These are phyloP conservation scores for Colletotrichum destructivum DNA, from an alignment of 2,329 filamentous ascomycete genomes.

Conservation along the genomic window DNA sequence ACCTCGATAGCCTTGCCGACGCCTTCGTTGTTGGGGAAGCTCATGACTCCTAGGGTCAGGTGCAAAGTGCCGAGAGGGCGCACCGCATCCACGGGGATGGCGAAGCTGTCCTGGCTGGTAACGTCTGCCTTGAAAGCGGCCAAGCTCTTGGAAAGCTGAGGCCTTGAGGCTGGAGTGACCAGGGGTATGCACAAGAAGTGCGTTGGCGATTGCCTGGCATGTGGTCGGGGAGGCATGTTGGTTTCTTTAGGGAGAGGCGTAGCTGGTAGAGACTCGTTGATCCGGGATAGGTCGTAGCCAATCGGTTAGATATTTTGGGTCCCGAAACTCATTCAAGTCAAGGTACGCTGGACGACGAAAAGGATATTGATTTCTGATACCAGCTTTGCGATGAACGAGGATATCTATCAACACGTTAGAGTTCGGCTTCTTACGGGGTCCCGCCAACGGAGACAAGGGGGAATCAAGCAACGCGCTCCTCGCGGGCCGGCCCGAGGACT, in stretches of 20 bases:
- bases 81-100: slow-evolving; percentile 77
- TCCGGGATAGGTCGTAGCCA: not conserved
- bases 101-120: slow-evolving; percentile 58
- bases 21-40: slow-evolving; percentile 67
- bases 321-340: not conserved
- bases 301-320: not conserved
- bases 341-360: not conserved
- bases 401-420: not conserved
- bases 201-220: slow-evolving; percentile 65
- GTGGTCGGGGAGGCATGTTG: slow-evolving; percentile 55
- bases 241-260: not conserved
- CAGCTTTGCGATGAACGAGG: not conserved
- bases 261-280: not conserved
- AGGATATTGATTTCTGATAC: too few species aligned
- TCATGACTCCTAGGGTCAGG: slow-evolving; percentile 90
- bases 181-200: slow-evolving; percentile 86
- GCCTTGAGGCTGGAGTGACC: slow-evolving; percentile 70
- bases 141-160: slow-evolving; percentile 76
- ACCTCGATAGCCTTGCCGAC: slow-evolving; percentile 60
- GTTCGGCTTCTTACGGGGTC: too few species aligned
- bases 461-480: slow-evolving; percentile 10
- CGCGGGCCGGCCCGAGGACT: slow-evolving; percentile 19
- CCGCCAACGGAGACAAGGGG: not conserved
- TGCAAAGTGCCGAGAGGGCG: slow-evolving; percentile 86
- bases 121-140: slow-evolving; percentile 74